Evolutionary conservation across 805 yeast genomes (phyloP), one percentile per base, ranked within the genome.

Genomic region (Monosporozyma servazzii): DNA sequence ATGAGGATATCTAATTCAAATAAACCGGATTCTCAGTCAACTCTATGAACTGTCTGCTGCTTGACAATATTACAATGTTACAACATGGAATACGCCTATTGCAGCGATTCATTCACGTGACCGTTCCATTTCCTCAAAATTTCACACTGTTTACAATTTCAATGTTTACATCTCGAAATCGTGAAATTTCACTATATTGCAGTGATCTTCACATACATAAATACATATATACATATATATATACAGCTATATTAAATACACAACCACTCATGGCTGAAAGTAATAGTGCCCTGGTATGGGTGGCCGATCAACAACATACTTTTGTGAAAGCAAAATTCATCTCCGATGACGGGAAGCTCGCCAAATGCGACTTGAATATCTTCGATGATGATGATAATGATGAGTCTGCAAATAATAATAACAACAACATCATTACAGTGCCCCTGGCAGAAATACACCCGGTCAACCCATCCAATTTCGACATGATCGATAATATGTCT

Each of bases 401-500:
- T 15, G 52, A 50, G 25, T 36, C 56, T 20, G n/a, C 48, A 15
- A 58, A 56, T 11, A 48, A 54, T 20, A 42, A 51, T 23, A 58
- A 58, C 42, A 58, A 51, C 18, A 49, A 47, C 13, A 55, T 37
- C 15, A 37, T 37, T 18, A 21, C 59, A 17, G 41, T 58, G 21
- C 51, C 54, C 4, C 51, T 55, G 15, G 72, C 80, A 5, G 72
- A 73, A 25, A 71, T 75, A 10, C 66, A 64, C 20, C 67, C 71
- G 49, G 75, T 90, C 48, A 93, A 93, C 63, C 99, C 99, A 1
- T 74, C 82, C 8, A 86, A 86, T 58, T 93, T 93, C 67, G 95
- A 93, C 67, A 84, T 81, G 60, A 91, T 95, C 54, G 82, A 86
- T 58, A 96, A 93, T 62, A 88, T 93, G 90, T 98, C 98, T 0